phyloP scores from a whole-genome alignment of 2,329 filamentous ascomycete genomes.

The Fusarium camptoceras region DNA sequence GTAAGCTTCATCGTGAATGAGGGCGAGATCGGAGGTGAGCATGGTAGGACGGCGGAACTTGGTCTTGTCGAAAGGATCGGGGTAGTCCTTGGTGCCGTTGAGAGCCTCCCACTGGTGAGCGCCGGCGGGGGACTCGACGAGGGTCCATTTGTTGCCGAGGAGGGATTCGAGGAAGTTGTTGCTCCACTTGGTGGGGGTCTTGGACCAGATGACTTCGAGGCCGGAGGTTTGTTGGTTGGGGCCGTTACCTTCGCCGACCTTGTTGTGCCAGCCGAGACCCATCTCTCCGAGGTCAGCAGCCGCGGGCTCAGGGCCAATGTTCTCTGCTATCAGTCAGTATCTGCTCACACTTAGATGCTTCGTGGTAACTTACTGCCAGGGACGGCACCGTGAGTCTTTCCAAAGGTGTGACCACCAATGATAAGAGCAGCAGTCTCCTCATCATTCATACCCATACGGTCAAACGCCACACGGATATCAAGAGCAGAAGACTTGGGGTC shows the following conservation, averaged over 20 bases:
- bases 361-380: slow-evolving; percentile 55
- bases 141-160: slow-evolving; percentile 83
- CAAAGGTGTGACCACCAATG: slow-evolving; percentile 81
- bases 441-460: slow-evolving; percentile 86
- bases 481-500: slow-evolving; percentile 75
- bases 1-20: slow-evolving; percentile 77
- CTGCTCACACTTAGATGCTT: rapidly evolving
- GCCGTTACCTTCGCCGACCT: slow-evolving; percentile 73
- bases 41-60: slow-evolving; percentile 82
- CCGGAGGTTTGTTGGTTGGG: slow-evolving; percentile 79
- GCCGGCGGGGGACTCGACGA: slow-evolving; percentile 79
- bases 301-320: slow-evolving; percentile 76
- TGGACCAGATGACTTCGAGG: slow-evolving; percentile 84
- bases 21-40: slow-evolving; percentile 79
- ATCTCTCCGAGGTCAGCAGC: slow-evolving; percentile 72
- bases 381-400: slow-evolving; percentile 83
- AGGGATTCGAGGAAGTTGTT: slow-evolving; percentile 80
- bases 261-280: slow-evolving; percentile 79
- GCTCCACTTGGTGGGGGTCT: slow-evolving; percentile 80
- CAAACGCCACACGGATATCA: slow-evolving; percentile 81
- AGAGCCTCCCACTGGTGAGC: slow-evolving; percentile 81
- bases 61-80: slow-evolving; percentile 75
- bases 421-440: slow-evolving; percentile 85
- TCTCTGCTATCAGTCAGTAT: slow-evolving; percentile 42
- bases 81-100: slow-evolving; percentile 73